phyloP scores from a whole-genome alignment of 495 filamentous ascomycete species.

The Thozetella sp. region DNA sequence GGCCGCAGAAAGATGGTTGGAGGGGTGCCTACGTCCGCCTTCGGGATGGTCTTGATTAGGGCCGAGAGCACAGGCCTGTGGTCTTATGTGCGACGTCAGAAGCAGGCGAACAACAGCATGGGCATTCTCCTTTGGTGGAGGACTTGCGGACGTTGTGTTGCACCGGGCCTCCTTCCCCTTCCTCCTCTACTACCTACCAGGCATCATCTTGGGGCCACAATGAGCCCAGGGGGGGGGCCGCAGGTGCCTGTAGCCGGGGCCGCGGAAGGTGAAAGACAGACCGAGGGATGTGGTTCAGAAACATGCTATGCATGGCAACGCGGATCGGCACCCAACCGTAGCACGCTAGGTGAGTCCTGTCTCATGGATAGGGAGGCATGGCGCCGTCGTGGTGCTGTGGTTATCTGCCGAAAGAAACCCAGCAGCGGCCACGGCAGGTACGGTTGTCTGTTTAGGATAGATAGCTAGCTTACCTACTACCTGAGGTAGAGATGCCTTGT shows the following conservation, averaged over 20 bases:
- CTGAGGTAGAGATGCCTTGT: too few relatives aligned
- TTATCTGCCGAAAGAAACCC: too few relatives aligned
- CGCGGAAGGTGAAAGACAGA: not conserved
- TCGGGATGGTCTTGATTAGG: too few relatives aligned
- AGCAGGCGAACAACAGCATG: not conserved
- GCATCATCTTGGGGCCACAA: too few relatives aligned
- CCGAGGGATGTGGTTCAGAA: not conserved
- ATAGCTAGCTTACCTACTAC: too few relatives aligned
- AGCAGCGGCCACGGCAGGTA: too few relatives aligned
- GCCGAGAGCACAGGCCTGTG: not conserved
- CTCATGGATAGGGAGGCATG: not conserved
- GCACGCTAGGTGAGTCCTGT: not conserved
- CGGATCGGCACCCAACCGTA: not conserved
- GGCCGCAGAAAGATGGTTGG: too few relatives aligned
- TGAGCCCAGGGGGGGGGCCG: too few relatives aligned
- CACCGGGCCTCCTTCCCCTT: too few relatives aligned
- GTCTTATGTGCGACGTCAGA: not conserved
- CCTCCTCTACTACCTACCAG: too few relatives aligned
- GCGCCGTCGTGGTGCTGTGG: not conserved
- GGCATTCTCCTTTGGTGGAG: not conserved
- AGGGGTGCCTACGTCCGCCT: too few relatives aligned
- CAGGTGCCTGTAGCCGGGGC: not conserved
- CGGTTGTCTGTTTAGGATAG: too few relatives aligned
- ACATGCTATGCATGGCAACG: not conserved
- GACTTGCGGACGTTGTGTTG: not conserved